Percentiles rank a stretch among this genome's conserved stretches.
Evolutionary conservation across 2,329 filamentous ascomycete genomes (phyloP).

Genomic region (Sclerotinia sclerotiorum): DNA sequence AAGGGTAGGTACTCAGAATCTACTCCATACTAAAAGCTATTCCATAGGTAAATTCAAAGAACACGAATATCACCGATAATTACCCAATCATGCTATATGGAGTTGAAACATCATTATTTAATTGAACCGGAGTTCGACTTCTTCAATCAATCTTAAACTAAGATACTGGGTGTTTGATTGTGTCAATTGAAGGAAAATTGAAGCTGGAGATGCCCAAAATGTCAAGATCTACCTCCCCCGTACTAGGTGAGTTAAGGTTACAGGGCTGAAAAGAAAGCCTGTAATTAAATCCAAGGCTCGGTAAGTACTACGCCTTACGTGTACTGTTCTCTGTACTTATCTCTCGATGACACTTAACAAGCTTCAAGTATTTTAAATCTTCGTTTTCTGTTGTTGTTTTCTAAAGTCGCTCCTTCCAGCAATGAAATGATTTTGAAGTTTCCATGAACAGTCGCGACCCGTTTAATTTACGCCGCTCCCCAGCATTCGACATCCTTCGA

Average conservation of each 20-base stretch:
- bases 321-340: conserved; percentile 8
- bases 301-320: conserved; percentile 18
- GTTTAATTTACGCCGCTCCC: conserved; percentile 43
- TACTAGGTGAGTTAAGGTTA: not conserved
- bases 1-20: not conserved
- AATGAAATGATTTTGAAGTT: conserved; percentile 33
- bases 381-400: conserved; percentile 14
- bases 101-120: not conserved
- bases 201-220: not conserved
- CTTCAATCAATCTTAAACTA: not conserved
- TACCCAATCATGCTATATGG: not conserved
- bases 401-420: conserved; percentile 30
- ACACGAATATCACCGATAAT: not conserved
- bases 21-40: too few relatives aligned
- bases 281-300: conserved; percentile 17
- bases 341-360: conserved; percentile 1
- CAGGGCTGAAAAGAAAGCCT: conserved; percentile 6
- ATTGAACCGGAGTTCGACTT: not conserved
- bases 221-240: not conserved
- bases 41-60: not conserved
- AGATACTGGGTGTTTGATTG: not conserved
- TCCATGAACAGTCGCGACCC: conserved; percentile 44
- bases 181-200: not conserved
- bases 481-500: conserved; percentile 53
- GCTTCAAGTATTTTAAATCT: not conserved